Base-by-base conservation (phyloP, 768 basidiomycete species). In the Mycena capillaripes region DNA sequence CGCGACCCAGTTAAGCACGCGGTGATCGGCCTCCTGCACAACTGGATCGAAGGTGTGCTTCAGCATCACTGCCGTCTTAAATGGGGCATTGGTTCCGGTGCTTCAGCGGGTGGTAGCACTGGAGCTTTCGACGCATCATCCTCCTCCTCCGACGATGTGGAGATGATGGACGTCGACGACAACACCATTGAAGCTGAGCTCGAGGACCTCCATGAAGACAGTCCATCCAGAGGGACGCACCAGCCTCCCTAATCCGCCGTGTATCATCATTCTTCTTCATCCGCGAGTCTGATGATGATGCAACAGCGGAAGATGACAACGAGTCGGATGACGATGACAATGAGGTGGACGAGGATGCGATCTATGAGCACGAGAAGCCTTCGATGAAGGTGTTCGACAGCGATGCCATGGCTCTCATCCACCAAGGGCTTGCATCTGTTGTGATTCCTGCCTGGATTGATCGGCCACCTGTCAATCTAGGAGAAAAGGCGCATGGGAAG, bases 401-500 rank as follows among this genome's bases (percentile, higher is more conserved):
- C 34, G 44, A 42, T 7, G 42, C 11, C 17, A 65, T 71, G 70
- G 36, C 64, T 3, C 0, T 60, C 17, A 71, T 71, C 34, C 70
- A 66, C 25, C 56, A 63, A 12, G 36, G 64, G 10, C 63, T 71
- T 44, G 63, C 70, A 17, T 46, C 0, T 4, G 70, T 71, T 32
- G 46, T 32, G 3, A 42, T 75, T 16, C 76, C 76, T 2, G 34
- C 61, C 7, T 75, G 71, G 71, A 66, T 75, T 21, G 64, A 65
- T 34, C 57, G 61, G 17, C 68, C 60, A 32, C 76, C 75, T 12
- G 66, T 59, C n/a, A 75, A 77, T 25, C 64, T 75, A n/a, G 75
- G 76, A 30, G 71, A 74, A 23, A 66, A 69, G 16, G 11, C 62
- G 14, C 74, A 75, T 17, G 76, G 75, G 29, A 75, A 75, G 42